Conservation (phyloP, 1,284 basidiomycete species). For the Moesziomyces globuligerus region DNA sequence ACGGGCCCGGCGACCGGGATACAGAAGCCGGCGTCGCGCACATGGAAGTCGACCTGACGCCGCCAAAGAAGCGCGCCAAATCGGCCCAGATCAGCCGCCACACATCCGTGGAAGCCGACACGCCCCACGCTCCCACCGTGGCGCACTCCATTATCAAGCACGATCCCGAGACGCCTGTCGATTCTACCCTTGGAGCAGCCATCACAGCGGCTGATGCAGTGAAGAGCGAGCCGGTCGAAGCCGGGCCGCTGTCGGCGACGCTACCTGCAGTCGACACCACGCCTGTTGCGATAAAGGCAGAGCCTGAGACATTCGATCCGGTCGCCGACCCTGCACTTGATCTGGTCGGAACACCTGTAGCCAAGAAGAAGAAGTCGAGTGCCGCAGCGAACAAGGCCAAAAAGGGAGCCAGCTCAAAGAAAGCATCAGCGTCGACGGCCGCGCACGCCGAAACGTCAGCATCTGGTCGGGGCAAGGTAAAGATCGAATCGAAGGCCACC, state of each 20-base stretch:
- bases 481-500: constrained; percentile 1
- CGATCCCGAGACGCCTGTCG: too few relatives aligned
- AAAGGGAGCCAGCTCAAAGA: constrained; percentile 18
- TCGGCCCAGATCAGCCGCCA: constrained; percentile 9
- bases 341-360: neutral
- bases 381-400: constrained; percentile 3
- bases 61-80: constrained; percentile 28
- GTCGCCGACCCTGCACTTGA: neutral
- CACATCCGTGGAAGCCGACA: constrained; percentile 3
- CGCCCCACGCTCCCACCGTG: neutral
- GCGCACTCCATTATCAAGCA: neutral
- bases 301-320: neutral
- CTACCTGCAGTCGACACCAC: neutral
- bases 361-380: constrained; percentile 31
- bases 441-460: neutral
- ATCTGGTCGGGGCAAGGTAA: constrained; percentile 6
- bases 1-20: neutral
- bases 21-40: neutral
- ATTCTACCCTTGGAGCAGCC: neutral
- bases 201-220: neutral
- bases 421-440: constrained; percentile 7
- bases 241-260: neutral
- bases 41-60: constrained; percentile 19
- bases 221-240: constrained; percentile 1
- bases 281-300: constrained; percentile 4